Evolutionary conservation across 495 filamentous ascomycete species (phyloP).

Genomic region (Articulospora tetracladia): DNA sequence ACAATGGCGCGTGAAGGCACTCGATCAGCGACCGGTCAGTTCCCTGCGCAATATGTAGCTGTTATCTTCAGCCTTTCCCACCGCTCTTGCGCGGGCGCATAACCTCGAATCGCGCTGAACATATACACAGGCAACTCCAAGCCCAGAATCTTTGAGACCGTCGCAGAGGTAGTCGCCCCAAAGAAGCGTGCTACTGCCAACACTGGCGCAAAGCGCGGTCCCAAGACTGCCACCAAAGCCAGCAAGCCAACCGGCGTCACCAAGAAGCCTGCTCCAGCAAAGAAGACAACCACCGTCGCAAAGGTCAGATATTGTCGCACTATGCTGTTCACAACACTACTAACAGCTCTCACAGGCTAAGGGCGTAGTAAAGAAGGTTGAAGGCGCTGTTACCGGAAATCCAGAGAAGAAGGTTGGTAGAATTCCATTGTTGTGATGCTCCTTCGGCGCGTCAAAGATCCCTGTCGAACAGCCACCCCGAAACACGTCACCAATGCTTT

Average conservation of each 20-base stretch:
- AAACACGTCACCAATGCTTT: background rate
- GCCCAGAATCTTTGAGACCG: constrained; percentile 47
- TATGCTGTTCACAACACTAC: constrained; percentile 7
- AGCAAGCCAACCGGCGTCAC: constrained; percentile 42
- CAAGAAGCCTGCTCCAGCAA: constrained; percentile 47
- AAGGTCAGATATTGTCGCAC: constrained; percentile 34
- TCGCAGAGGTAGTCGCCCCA: constrained; percentile 41
- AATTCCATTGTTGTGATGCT: constrained; percentile 18
- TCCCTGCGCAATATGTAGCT: constrained; percentile 1
- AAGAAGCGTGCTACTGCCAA: constrained; percentile 33
- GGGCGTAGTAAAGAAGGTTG: constrained; percentile 41
- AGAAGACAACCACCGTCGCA: constrained; percentile 39
- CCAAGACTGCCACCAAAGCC: constrained; percentile 22
- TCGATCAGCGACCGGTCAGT: constrained; percentile 41
- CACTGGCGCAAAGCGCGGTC: constrained; percentile 40
- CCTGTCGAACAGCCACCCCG: constrained; percentile 12
- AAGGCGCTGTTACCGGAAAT: constrained; percentile 22
- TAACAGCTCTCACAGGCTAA: constrained; percentile 39
- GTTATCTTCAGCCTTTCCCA: constrained; percentile 1
- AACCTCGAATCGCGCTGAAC: constrained; percentile 17
- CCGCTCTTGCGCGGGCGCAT: constrained; percentile 19
- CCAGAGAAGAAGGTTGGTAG: constrained; percentile 26
- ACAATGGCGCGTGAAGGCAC: constrained; percentile 54
- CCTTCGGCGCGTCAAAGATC: constrained; percentile 21
- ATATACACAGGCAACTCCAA: constrained; percentile 42